Conservation (phyloP, 2,329 filamentous ascomycete species). For the Trematosphaeria pertusa region DNA sequence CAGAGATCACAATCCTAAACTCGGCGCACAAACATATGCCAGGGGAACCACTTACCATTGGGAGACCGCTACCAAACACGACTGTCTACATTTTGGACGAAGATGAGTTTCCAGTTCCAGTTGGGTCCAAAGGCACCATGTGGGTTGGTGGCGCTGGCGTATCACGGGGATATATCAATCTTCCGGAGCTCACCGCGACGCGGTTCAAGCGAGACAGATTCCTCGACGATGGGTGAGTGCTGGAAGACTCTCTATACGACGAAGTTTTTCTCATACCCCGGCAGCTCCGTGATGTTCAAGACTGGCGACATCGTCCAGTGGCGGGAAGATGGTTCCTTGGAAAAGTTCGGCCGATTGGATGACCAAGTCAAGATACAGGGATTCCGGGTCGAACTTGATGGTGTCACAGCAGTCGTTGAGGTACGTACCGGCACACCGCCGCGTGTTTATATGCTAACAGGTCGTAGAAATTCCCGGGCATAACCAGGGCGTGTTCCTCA, state of each 20-base stretch:
- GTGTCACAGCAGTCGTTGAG: constrained; percentile 53
- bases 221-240: constrained; percentile 56
- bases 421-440: too few species aligned
- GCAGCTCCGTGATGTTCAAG: constrained; percentile 61
- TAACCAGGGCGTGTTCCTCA: constrained; percentile 57
- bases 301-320: constrained; percentile 66
- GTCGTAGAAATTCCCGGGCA: constrained; percentile 53
- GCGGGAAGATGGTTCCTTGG: constrained; percentile 60
- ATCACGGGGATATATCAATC: constrained; percentile 63
- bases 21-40: constrained; percentile 60
- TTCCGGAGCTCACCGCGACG: constrained; percentile 58
- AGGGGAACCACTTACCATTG: constrained; percentile 60
- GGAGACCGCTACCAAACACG: constrained; percentile 64
- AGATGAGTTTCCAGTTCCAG: constrained; percentile 52
- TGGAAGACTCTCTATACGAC: background rate
- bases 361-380: constrained; percentile 69
- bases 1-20: constrained; percentile 67
- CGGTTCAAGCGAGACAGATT: constrained; percentile 62
- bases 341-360: constrained; percentile 64
- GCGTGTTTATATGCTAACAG: too few species aligned
- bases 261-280: background rate
- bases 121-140: constrained; percentile 61
- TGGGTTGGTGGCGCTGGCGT: constrained; percentile 65
- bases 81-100: constrained; percentile 63
- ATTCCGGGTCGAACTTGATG: constrained; percentile 67